Base-by-base conservation (phyloP, 176 grass and related monocot genomes). In the Triticum urartu region DNA sequence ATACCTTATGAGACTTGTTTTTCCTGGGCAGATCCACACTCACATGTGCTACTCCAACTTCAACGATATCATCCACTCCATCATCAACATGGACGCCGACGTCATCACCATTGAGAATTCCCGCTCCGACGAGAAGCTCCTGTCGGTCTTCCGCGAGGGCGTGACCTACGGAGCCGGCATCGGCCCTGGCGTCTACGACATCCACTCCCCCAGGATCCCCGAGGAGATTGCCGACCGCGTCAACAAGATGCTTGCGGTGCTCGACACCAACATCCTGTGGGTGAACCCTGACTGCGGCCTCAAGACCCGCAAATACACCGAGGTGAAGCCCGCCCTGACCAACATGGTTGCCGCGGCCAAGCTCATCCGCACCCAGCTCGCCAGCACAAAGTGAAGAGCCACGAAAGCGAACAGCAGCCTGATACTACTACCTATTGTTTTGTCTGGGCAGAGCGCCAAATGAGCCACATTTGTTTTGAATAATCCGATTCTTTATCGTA, bases 41-140 rank as follows among this genome's bases (percentile, higher is more conserved):
- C 93, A 98, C 78, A 98, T 98, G 95, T 98, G 95, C 89, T 95
- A 98, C 78, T 98, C 95, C 13, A 98, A 98, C 93, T 95, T 98
- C 87, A 97, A 97, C 15, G 95, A 98, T 36, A 98, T 98, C 85
- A 98, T 98, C 83, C 93, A 92, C 77, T 98, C 95, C 59, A 98
- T 98, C 89, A 95, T 98, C 21, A 73, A 92, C 89, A 98, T 98
- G 95, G 95, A 98, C 64, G 95, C 95, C 11, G 95, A 98, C 56
- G 95, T 98, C 58, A 95, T 98, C 81, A 93, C 95, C 40, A 95
- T 98, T 3, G 95, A 98, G 91, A 98, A 95, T 83, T 94, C 95
- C 52, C 93, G 91, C 5, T 95, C 93, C 4, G 91, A 98, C 3
- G 93, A 98, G 89, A 98, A 98, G 89, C 91, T 98, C 25, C 75